Evolutionary conservation across 768 basidiomycete species (phyloP).

Genomic region (Sistotremastrum suecicum): DNA sequence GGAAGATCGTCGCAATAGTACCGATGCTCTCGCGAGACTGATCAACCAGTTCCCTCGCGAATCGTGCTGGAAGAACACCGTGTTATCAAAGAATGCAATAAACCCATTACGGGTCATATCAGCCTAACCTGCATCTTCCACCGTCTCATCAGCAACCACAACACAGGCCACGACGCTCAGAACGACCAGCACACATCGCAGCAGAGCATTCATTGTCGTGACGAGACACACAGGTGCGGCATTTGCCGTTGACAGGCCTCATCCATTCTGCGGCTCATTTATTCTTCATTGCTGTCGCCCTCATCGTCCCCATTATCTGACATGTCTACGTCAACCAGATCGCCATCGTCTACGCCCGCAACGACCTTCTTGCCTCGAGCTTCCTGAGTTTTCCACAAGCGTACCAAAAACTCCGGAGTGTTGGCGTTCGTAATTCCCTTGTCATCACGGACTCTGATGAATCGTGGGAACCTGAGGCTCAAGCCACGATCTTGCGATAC

Average conservation of each 20-base stretch:
- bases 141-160: slow-evolving; percentile 23
- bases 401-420: slow-evolving; percentile 52
- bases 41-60: slow-evolving; percentile 30
- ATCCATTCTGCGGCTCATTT: neutral
- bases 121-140: slow-evolving; percentile 32
- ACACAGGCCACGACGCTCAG: neutral
- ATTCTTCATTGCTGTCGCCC: slow-evolving; percentile 18
- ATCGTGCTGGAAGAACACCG: slow-evolving; percentile 20
- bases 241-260: neutral
- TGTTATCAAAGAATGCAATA: neutral
- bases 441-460: slow-evolving; percentile 60
- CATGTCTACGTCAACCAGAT: slow-evolving; percentile 40
- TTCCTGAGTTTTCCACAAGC: slow-evolving; percentile 55
- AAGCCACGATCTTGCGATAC: slow-evolving; percentile 44
- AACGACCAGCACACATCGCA: neutral
- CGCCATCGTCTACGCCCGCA: slow-evolving; percentile 39
- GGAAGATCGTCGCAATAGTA: slow-evolving; percentile 37
- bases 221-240: neutral
- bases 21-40: slow-evolving; percentile 24
- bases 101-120: neutral
- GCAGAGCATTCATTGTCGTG: neutral
- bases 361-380: slow-evolving; percentile 18
- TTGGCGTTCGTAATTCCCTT: slow-evolving; percentile 63
- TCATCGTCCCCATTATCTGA: slow-evolving; percentile 17
- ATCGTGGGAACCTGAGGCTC: slow-evolving; percentile 80